A percentile compares a stretch with the other conserved stretches of the same genome.
phyloP scores from a whole-genome alignment of 78 protist genomes.

The Dictyostelium purpureum region DNA sequence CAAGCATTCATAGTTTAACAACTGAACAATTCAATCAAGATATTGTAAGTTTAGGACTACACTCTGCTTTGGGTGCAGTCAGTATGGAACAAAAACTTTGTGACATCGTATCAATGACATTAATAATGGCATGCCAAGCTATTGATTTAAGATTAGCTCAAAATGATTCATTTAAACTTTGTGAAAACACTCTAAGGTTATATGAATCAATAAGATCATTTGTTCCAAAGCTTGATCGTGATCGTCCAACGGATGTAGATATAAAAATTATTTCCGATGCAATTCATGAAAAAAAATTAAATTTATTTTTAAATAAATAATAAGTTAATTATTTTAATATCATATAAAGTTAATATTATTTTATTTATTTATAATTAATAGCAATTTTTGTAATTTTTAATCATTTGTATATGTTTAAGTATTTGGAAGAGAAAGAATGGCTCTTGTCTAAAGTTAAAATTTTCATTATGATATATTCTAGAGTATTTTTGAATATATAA shows the following conservation, averaged over 20 bases:
- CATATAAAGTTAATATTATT: too few relatives aligned
- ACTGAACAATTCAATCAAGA: conserved; percentile 26
- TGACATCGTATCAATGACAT: conserved; percentile 5
- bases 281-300: neutral
- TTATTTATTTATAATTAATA: too few relatives aligned
- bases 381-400: too few relatives aligned
- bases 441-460: too few relatives aligned
- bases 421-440: too few relatives aligned
- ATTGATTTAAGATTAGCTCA: neutral
- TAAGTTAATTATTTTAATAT: too few relatives aligned
- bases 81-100: neutral
- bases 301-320: too few relatives aligned
- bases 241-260: neutral
- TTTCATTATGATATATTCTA: too few relatives aligned
- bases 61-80: neutral
- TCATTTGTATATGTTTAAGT: too few relatives aligned
- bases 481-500: too few relatives aligned
- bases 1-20: neutral
- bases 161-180: neutral
- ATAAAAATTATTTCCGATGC: neutral
- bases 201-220: neutral
- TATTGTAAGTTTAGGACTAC: neutral
- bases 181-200: neutral
- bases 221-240: neutral
- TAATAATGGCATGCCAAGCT: neutral